A percentile compares a stretch with the other conserved stretches of the same genome.
phyloP scores from a whole-genome alignment of 2,329 filamentous ascomycete species.

The Alternaria panax region DNA sequence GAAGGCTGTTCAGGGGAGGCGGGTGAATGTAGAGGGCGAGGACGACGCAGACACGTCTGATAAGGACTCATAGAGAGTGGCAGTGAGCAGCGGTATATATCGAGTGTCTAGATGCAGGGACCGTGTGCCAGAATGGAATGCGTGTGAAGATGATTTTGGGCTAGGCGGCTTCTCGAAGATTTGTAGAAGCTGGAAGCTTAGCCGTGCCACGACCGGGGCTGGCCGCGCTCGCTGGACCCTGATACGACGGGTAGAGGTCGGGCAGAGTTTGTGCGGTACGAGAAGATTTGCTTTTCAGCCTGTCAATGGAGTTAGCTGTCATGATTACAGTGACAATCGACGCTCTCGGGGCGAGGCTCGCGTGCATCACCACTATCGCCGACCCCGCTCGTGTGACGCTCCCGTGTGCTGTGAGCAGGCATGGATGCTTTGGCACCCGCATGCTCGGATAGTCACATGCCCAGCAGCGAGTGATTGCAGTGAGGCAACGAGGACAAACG shows the following conservation, averaged over 20 bases:
- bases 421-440: slow-evolving; percentile 15
- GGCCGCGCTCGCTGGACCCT: neutral
- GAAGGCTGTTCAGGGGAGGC: slow-evolving; percentile 74
- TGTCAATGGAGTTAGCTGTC: neutral
- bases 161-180: slow-evolving; percentile 37
- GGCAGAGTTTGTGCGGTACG: neutral
- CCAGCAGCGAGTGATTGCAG: neutral
- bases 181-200: slow-evolving; percentile 36
- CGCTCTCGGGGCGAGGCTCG: neutral
- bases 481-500: neutral
- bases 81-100: slow-evolving; percentile 26
- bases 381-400: slow-evolving; percentile 8
- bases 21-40: slow-evolving; percentile 73
- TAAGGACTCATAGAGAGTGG: slow-evolving; percentile 44
- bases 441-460: slow-evolving; percentile 19
- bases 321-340: neutral
- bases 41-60: slow-evolving; percentile 53
- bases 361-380: slow-evolving; percentile 2
- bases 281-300: neutral
- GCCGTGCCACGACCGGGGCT: slow-evolving; percentile 12
- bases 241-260: slow-evolving; percentile 3
- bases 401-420: no score
- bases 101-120: slow-evolving; percentile 9
- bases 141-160: slow-evolving; percentile 19
- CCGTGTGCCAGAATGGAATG: slow-evolving; percentile 31